Conservation (phyloP, 345 rosid species). For the Hypericum androsaemum region DNA sequence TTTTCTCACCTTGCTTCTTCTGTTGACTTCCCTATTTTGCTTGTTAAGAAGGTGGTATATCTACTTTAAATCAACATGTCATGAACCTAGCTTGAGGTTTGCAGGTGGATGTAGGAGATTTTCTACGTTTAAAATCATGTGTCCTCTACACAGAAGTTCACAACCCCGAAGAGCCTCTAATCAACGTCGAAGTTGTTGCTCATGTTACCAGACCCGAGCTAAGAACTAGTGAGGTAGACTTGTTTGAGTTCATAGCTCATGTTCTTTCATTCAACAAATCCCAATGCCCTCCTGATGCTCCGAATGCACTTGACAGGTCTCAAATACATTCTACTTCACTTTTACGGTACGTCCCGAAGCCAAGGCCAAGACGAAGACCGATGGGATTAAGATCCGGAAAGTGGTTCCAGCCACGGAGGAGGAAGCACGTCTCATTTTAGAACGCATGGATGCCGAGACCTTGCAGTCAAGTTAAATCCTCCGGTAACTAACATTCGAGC, state of each 20-base stretch:
- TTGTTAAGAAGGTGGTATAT: too few species aligned
- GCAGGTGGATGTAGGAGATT: slow-evolving; percentile 84
- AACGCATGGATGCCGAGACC: slow-evolving; percentile 59
- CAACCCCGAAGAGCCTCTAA: slow-evolving; percentile 56
- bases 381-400: slow-evolving; percentile 46
- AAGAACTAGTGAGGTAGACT: slow-evolving; percentile 70
- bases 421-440: slow-evolving; percentile 63
- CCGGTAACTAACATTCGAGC: too few species aligned
- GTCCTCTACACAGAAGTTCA: slow-evolving; percentile 65
- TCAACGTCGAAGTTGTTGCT: slow-evolving; percentile 84
- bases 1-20: not conserved
- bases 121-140: slow-evolving; percentile 68
- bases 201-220: slow-evolving; percentile 94
- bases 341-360: slow-evolving; percentile 67
- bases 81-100: too few species aligned
- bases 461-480: slow-evolving; percentile 12
- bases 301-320: slow-evolving; percentile 37
- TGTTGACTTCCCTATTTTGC: too few species aligned
- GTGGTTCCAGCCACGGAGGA: slow-evolving; percentile 87
- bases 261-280: too few species aligned
- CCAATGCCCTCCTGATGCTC: not conserved
- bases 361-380: too few species aligned
- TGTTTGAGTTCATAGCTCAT: too few species aligned
- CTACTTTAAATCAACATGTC: too few species aligned
- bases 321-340: slow-evolving; percentile 70